phyloP scores from a whole-genome alignment of 2,329 filamentous ascomycete species.

The Talaromyces sp. region DNA sequence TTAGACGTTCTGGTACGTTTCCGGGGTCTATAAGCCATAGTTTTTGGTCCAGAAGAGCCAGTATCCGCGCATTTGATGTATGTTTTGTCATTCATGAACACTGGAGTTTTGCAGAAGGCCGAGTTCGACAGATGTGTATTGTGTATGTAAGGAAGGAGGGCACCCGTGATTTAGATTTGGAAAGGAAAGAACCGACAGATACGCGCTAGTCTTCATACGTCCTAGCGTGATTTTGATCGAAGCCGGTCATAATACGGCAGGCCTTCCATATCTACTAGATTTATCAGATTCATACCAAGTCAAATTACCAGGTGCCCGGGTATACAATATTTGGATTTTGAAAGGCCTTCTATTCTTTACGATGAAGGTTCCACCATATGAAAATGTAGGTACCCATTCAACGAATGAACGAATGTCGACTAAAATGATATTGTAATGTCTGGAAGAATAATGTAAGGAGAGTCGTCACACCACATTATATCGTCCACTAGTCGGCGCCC shows the following conservation, averaged over 20 bases:
- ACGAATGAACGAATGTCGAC: neutral
- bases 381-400: neutral
- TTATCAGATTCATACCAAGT: neutral
- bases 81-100: neutral
- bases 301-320: neutral
- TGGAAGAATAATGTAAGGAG: neutral
- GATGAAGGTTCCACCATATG: neutral
- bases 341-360: neutral
- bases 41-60: neutral
- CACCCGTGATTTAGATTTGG: neutral
- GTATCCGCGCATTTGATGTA: neutral
- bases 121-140: neutral
- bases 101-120: neutral
- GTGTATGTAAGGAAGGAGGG: neutral
- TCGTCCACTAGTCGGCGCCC: constrained; percentile 72
- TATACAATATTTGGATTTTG: neutral
- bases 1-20: neutral
- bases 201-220: neutral
- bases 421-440: neutral
- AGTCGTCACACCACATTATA: constrained; percentile 73
- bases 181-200: neutral
- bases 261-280: neutral
- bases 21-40: neutral
- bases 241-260: neutral
- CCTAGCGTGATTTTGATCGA: neutral